Base-by-base conservation (phyloP, 352 stramenopile genomes). In the Phytopythium aichiense region DNA sequence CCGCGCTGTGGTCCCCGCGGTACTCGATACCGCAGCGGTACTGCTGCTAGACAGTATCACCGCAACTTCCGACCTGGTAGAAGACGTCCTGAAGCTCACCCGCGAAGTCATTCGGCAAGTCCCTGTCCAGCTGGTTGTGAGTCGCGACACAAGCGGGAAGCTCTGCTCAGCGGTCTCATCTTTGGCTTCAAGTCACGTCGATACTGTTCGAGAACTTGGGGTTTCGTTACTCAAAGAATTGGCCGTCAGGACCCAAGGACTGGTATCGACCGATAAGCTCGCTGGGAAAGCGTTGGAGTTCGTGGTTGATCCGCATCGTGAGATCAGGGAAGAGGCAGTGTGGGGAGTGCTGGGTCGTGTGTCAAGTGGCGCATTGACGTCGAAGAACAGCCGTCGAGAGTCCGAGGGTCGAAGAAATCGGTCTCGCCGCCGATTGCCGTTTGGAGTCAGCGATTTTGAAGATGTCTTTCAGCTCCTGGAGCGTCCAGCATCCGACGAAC, bases 391-490 rank as follows among this genome's bases (percentile, higher is more conserved):
- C 20, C 16, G 16, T 48, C 64, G 54, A 31, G 53, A n/a, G 25
- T 35, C 37, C 22, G 58, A 9, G 7, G 48, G 23, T 22, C 12
- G n/a, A 15, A 16, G 28, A 16, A 13, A 15, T 15, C 48, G 28
- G 6, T 25, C 7, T 5, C 48, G 16, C 4, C 6, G 25, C 16
- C 48, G 28, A 54, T 7, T 55, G 15, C 42, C 23, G 2, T 88
- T 88, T 46, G 61, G 65, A 30, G 56, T 51, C 18, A 51, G 67
- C 11, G 79, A 84, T 60, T 87, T 88, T 66, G 72, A 81, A 56
- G 68, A 49, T 50, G 70, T 88, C 56, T 59, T 84, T 38, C 53
- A 48, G 38, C 61, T 76, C 28, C 63, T 88, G 20, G 63, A 67
- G 23, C 64, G 58, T 16, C 58, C 61, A 40, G 66, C 77, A 33